Base-by-base conservation (phyloP, 139 green algal genomes). In the Chlorella sorokiniana region DNA sequence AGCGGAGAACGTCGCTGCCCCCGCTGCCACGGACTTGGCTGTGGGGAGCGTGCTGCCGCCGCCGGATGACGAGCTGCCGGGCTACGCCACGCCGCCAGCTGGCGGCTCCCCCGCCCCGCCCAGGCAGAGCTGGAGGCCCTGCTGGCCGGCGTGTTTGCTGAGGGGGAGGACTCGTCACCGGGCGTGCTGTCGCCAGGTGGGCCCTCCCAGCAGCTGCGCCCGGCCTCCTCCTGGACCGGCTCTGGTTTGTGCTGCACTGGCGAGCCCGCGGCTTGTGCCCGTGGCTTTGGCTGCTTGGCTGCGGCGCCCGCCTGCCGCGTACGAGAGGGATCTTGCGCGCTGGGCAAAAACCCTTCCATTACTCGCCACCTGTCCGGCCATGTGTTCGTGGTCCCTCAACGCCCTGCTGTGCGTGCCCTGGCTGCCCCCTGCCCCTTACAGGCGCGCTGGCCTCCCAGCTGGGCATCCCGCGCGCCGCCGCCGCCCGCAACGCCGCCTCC, bases 111-210 rank as follows among this genome's bases (percentile, higher is more conserved):
- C 70, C 29, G n/a, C n/a, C n/a, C n/a, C n/a, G 31, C 45, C 70
- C 44, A 77, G 44, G 23, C 20, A 6, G 68, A 25, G 25, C 41
- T 77, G 31, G 52, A 77, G 1, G 70, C 41, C n/a, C 4, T 63
- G 0, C 29, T 40, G 23, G n/a, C 37, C 11, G 37, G 37, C 29
- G 14, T 72, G 52, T 54, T 69, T 37, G 73, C 69, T 9, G 73
- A 69, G 37, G 73, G 59, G 2, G 73, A 79, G 73, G 73, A 51
- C 54, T 79, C 73, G 4, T 69, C 54, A 14, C 48, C 54, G 20
- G 41, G 51, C 27, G 20, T 68, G 23, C 54, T 79, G 73, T 79
- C 73, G 25, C 73, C 73, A 56, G 73, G 73, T 79, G 54, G n/a
- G n/a, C n/a, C n/a, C n/a, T n/a, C n/a, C n/a, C n/a, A n/a, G n/a